Evolutionary conservation across 192 early-diverging fungal genomes (phyloP), one percentile per base, ranked within the genome.

Genomic region (Piromyces sp.): DNA sequence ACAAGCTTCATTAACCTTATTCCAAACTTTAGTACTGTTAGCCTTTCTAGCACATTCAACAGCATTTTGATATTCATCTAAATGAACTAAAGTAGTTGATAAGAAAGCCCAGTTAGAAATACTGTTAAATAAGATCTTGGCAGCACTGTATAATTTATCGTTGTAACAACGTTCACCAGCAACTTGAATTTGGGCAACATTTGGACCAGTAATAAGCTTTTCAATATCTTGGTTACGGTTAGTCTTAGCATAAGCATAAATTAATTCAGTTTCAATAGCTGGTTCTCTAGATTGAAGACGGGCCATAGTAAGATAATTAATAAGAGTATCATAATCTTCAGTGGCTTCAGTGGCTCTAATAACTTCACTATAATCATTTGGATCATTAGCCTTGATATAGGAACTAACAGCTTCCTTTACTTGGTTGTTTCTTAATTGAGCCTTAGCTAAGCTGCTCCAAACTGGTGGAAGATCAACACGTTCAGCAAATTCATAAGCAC

Each of bases 31-130:
- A 30, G 97, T 98, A 81, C 93, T 93, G 88, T 97, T 97, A 83
- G 98, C 98, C 87, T 99, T 99, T 84, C 98, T 92, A 14, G 97
- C 98, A 81, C 97, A 96, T 85, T 99, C 98, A 33, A 99, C 98
- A 15, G 98, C 97, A 42, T 91, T 92, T 86, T 96, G 95, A 88
- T 97, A 97, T 84, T 99, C 98, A 81, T 93, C 92, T 80, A 99
- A 87, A 82, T 96, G 92, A 42, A 99, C 96, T 28, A 98, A 89
- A 2, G 97, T 99, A n/a, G 96, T 93, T 6, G 98, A 95, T 58
- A 99, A 89, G 29, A 96, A 91, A 26, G 96, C 95, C 94, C 96
- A 97, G 91, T 99, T 99, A 36, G 95, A 97, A 80, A 99, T 95
- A 87, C 90, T 97, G 82, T 90, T 93, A 89, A 97, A 99, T 68